Evolutionary conservation across 306 rosid species (phyloP).

Genomic region (Medicago truncatula): DNA sequence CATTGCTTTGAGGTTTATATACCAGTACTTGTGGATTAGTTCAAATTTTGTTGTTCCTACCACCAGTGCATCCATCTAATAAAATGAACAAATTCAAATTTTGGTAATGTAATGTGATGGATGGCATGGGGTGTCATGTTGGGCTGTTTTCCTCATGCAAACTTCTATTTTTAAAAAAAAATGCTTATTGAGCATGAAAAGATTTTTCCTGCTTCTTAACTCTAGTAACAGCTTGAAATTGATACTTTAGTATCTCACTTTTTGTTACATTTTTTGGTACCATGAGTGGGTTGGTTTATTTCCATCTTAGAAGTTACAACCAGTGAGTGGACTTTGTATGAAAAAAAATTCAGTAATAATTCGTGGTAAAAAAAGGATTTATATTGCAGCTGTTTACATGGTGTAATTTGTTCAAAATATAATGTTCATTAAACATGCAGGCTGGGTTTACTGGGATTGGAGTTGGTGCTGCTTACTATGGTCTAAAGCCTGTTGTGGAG

Average conservation of each 20-base stretch:
- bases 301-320: constrained; percentile 19
- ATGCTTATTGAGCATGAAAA: not conserved
- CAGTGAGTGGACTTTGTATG: not conserved
- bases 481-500: constrained; percentile 89
- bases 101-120: not conserved
- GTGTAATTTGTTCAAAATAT: constrained; percentile 20
- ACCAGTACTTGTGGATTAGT: not conserved
- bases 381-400: constrained; percentile 30
- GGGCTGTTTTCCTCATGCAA: constrained; percentile 3
- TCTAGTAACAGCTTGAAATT: not conserved
- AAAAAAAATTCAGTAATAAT: constrained; percentile 2
- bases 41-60: constrained; percentile 7
- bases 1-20: not conserved
- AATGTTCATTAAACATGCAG: constrained; percentile 57
- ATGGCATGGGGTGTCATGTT: constrained; percentile 23
- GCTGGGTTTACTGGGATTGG: constrained; percentile 99
- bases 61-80: constrained; percentile 14
- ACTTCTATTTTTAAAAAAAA: not conserved
- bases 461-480: constrained; percentile 98
- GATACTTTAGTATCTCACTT: constrained; percentile 9
- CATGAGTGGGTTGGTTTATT: not conserved
- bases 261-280: constrained; percentile 20
- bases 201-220: not conserved
- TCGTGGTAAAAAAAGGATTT: constrained; percentile 1
- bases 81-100: not conserved